Evolutionary conservation across 805 yeast species (phyloP).

Genomic region (Blastobotrys mokoenaii): DNA sequence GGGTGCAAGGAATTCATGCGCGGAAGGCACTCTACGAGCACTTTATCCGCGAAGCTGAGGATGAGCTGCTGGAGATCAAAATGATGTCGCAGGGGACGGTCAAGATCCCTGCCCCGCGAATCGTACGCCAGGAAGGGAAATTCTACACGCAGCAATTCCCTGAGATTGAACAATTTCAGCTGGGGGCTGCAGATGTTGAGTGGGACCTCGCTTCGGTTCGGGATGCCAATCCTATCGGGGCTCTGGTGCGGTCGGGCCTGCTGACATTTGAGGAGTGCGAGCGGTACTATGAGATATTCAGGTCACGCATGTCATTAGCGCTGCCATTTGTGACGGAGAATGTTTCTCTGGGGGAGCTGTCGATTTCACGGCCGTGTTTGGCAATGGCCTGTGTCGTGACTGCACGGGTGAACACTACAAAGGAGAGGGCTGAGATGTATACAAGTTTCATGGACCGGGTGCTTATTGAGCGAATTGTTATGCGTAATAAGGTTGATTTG

Average conservation of each 20-base stretch:
- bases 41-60: not conserved
- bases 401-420: not conserved
- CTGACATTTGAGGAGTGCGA: not conserved
- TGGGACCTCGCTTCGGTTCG: not conserved
- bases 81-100: too few relatives aligned
- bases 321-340: not conserved
- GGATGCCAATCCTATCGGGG: not conserved
- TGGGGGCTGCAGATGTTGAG: too few relatives aligned
- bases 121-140: too few relatives aligned
- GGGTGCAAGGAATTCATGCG: not conserved
- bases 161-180: too few relatives aligned
- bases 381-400: not conserved
- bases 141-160: too few relatives aligned
- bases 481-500: not conserved
- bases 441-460: not conserved
- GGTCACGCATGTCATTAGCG: not conserved
- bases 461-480: not conserved
- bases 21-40: too few relatives aligned
- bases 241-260: not conserved
- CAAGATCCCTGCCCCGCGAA: too few relatives aligned
- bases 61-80: not conserved
- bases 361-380: not conserved
- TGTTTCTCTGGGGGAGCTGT: not conserved
- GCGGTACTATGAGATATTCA: not conserved
- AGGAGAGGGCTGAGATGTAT: not conserved